Evolutionary conservation across 352 stramenopile species (phyloP), one percentile per base, ranked within the genome.

Genomic region (Globisporangium recalcitrans): DNA sequence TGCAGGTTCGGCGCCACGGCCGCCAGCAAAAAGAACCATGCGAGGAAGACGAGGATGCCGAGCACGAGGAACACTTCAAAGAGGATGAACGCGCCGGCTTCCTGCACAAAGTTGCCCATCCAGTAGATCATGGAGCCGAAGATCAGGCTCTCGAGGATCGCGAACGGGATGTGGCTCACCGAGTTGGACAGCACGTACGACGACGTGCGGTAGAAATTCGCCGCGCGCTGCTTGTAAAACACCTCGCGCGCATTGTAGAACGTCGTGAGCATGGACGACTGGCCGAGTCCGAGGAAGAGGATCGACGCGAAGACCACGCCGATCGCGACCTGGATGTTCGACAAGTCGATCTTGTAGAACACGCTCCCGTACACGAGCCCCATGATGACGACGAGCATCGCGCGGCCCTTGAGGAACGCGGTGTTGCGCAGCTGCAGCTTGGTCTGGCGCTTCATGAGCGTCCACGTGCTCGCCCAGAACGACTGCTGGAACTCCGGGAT

Each of bases 81-180:
- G 52, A 91, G 61, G 16, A 96, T 63, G 64, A 89, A 96, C 36
- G 77, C 67, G 1, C 56, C 62, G 4, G 70, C 65, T 32, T 79
- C 68, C 5, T 42, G 56, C 19, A 80, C 76, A 44, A 97, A 82
- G 24, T 87, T 87, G 44, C 88, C 70, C 66, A 95, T 79, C 74
- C 80, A 97, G 67, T 97, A 97, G 13, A 96, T 69, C 31, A 96
- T 67, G 14, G 78, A 90, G 10, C 87, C 87, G 71, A 97, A 96
- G n/a, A 93, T 62, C 24, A 96, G 59, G 32, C 74, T 78, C 67
- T 97, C 89, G 48, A 82, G 61, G n/a, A 88, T 29, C 67, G 71
- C 67, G 55, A 91, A 75, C 64, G 84, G 75, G 53, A 88, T 70
- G 52, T 85, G 67, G 44, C 74, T 79, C 9, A 84, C 22, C 10